Percentiles rank a stretch among this genome's conserved stretches.
Evolutionary conservation across 768 basidiomycete genomes (phyloP).

Genomic region (Mycena indigotica): DNA sequence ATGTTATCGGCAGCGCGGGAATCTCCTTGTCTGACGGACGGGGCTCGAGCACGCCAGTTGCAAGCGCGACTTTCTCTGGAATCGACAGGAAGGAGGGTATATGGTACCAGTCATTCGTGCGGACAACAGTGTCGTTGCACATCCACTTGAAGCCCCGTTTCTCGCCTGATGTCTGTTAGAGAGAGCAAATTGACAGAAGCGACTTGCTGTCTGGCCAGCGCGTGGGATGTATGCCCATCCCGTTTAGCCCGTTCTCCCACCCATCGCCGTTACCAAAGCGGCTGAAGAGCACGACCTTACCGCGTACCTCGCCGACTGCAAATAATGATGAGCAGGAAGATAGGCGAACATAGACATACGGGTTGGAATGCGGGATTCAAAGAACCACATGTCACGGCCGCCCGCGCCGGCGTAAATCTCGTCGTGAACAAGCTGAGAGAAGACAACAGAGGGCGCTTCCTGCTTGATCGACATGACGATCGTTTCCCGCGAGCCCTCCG

Average conservation of each 20-base stretch:
- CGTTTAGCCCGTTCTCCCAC: slow-evolving; percentile 71
- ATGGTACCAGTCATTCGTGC: slow-evolving; percentile 88
- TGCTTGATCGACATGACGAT: slow-evolving; percentile 89
- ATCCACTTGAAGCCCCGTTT: slow-evolving; percentile 79
- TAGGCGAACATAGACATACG: slow-evolving; percentile 21
- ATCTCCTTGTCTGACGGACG: slow-evolving; percentile 32
- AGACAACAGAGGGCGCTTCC: slow-evolving; percentile 64
- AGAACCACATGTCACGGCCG: slow-evolving; percentile 71
- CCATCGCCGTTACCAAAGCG: slow-evolving; percentile 75
- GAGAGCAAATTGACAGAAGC: too few species aligned
- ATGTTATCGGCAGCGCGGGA: slow-evolving; percentile 71
- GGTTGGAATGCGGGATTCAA: slow-evolving; percentile 77
- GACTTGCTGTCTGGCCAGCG: slow-evolving; percentile 91
- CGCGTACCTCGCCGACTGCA: slow-evolving; percentile 76
- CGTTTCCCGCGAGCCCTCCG: slow-evolving; percentile 64
- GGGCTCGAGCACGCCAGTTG: slow-evolving; percentile 55
- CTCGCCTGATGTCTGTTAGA: too few species aligned
- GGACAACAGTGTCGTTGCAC: slow-evolving; percentile 66
- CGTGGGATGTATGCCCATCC: slow-evolving; percentile 85
- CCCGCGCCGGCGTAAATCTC: slow-evolving; percentile 62
- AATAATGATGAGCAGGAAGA: background rate
- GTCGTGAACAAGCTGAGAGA: slow-evolving; percentile 66
- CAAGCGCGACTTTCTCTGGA: slow-evolving; percentile 73
- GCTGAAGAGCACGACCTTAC: slow-evolving; percentile 83
- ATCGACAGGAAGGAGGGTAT: slow-evolving; percentile 81